Conservation (phyloP, 495 filamentous ascomycete species). For the Aspergillus steynii region DNA sequence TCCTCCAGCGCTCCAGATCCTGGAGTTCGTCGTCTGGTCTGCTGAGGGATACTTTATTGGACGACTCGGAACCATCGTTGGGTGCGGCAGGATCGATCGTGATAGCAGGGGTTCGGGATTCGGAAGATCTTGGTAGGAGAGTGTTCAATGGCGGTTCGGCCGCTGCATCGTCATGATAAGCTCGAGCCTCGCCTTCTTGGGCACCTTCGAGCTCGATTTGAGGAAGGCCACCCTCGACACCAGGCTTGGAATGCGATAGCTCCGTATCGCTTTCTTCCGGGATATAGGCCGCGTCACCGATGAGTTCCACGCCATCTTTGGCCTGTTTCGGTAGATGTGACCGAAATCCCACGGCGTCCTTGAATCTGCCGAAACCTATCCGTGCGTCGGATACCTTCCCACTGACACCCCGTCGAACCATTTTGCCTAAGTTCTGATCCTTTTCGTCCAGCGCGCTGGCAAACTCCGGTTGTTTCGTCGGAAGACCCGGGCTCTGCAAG, state of each 20-base stretch:
- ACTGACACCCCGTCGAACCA: slow-evolving; percentile 76
- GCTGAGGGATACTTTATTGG: slow-evolving; percentile 17
- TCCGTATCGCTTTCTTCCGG: slow-evolving; percentile 40
- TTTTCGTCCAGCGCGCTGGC: slow-evolving; percentile 51
- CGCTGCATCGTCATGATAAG: slow-evolving; percentile 19
- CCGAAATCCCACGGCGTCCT: slow-evolving; percentile 72
- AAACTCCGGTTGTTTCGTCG: slow-evolving; percentile 32
- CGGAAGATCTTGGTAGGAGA: slow-evolving; percentile 22
- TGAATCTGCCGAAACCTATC: slow-evolving; percentile 79
- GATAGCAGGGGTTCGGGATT: slow-evolving; percentile 36
- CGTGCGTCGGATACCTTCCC: slow-evolving; percentile 80
- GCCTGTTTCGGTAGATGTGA: slow-evolving; percentile 48
- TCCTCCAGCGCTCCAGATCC: slow-evolving; percentile 33
- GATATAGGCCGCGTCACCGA: slow-evolving; percentile 31
- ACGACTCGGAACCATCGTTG: slow-evolving; percentile 20
- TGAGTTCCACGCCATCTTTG: slow-evolving; percentile 39
- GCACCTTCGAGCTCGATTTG: slow-evolving; percentile 25
- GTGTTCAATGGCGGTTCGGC: slow-evolving; percentile 14
- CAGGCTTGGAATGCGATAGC: slow-evolving; percentile 14
- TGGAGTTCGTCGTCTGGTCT: slow-evolving; percentile 29
- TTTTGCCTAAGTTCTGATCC: slow-evolving; percentile 64
- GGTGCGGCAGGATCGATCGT: slow-evolving; percentile 32
- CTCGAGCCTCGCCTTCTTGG: slow-evolving; percentile 17
- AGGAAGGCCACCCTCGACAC: slow-evolving; percentile 13
- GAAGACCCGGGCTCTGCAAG: slow-evolving; percentile 28